These are phyloP conservation scores for Cordyceps fumosorosea DNA, from an alignment of 2,329 filamentous ascomycete genomes.

Conservation along the genomic window DNA sequence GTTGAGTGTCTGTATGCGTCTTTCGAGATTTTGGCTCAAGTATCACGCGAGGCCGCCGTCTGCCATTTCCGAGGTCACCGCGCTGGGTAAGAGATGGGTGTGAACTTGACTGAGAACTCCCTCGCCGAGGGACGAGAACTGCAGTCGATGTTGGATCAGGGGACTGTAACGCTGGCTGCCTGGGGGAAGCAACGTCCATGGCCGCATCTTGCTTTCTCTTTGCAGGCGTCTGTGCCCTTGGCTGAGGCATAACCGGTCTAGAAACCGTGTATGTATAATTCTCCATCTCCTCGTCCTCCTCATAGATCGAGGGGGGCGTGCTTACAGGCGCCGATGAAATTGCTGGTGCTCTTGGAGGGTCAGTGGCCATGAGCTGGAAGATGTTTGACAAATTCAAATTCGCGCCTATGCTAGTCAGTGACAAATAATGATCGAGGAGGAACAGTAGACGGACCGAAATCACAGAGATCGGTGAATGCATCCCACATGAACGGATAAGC, in stretches of 20 bases:
- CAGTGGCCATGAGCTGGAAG: not conserved
- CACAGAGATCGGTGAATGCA: not conserved
- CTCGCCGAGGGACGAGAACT: not conserved
- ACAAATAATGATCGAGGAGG: not conserved
- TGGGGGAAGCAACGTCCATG: too few species aligned
- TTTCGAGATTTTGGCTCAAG: not conserved
- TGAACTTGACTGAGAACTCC: not conserved
- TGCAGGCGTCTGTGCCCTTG: not conserved
- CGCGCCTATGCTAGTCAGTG: not conserved
- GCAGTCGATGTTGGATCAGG: not conserved
- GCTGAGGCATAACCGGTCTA: not conserved
- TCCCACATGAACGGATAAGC: not conserved
- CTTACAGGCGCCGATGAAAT: not conserved
- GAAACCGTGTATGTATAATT: too few species aligned
- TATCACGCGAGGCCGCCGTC: not conserved
- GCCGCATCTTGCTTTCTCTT: not conserved
- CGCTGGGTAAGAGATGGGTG: not conserved
- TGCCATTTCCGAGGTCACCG: not conserved
- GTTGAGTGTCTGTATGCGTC: not conserved
- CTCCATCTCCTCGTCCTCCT: not conserved
- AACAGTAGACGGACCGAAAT: not conserved
- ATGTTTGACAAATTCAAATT: not conserved
- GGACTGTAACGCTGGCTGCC: not conserved
- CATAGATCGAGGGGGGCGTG: not conserved
- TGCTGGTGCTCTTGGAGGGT: not conserved